Evolutionary conservation across 306 rosid genomes (phyloP).

Genomic region (Corylus heterophylla): DNA sequence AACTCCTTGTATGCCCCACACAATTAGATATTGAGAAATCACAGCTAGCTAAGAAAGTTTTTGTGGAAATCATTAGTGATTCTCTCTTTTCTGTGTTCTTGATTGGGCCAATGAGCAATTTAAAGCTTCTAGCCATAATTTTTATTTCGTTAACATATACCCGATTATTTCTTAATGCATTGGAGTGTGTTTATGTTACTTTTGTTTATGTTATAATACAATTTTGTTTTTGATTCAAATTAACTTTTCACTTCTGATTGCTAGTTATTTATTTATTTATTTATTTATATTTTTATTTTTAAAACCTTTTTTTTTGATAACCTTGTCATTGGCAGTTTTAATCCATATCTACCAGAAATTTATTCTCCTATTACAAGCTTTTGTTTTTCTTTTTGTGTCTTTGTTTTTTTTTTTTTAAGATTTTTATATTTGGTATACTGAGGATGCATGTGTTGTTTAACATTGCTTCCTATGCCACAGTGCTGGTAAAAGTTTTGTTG

Average conservation of each 20-base stretch:
- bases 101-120: neutral
- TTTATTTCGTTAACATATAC: neutral
- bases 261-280: neutral
- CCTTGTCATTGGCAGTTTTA: neutral
- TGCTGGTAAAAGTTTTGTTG: constrained; percentile 99
- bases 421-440: neutral
- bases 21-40: neutral
- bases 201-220: neutral
- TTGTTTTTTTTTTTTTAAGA: neutral
- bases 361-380: neutral
- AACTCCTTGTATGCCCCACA: neutral
- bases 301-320: neutral
- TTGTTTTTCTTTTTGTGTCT: neutral
- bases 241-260: neutral
- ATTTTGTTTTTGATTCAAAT: neutral
- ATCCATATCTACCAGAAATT: neutral
- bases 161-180: neutral
- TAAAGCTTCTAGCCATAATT: neutral
- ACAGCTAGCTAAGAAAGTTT: neutral
- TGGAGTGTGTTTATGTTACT: neutral
- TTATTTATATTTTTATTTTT: too few species aligned
- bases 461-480: constrained; percentile 53
- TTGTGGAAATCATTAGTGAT: neutral
- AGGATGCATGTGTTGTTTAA: constrained; percentile 23
- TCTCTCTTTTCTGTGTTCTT: neutral